Conservation (phyloP, 345 rosid species). For the Hibiscus trionum region DNA sequence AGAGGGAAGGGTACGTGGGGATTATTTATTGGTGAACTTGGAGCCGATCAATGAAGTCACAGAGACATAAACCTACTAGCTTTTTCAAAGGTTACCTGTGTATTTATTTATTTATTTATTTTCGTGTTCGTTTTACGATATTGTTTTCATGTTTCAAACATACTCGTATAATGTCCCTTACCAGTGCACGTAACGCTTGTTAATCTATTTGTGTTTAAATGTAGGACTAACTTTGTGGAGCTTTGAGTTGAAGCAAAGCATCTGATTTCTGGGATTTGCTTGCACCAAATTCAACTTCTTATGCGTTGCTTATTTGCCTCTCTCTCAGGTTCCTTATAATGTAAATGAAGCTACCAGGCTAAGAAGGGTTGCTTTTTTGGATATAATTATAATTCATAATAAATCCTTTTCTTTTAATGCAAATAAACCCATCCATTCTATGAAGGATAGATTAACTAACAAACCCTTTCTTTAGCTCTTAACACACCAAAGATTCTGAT, state of each 20-base stretch:
- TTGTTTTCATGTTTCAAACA: too few species aligned
- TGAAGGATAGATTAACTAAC: background rate
- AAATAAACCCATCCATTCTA: background rate
- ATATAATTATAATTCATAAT: too few species aligned
- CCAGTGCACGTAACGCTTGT: too few species aligned
- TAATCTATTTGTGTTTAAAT: too few species aligned
- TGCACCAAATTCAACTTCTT: conserved; percentile 5
- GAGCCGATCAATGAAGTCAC: background rate
- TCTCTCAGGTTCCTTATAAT: background rate
- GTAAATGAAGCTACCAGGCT: background rate
- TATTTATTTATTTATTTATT: background rate
- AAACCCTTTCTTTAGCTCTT: background rate
- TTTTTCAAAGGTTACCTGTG: background rate
- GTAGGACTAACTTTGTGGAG: background rate
- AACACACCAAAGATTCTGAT: background rate
- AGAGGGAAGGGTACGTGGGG: background rate
- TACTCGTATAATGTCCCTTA: too few species aligned
- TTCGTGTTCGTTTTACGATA: too few species aligned
- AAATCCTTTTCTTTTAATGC: background rate
- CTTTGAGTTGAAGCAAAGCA: conserved; percentile 47
- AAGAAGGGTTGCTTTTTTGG: background rate
- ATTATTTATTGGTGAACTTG: background rate
- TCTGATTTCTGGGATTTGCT: conserved; percentile 1
- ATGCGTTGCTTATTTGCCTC: background rate
- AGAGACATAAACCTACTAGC: background rate